These are phyloP conservation scores for Hypomyces rosellus DNA, from an alignment of 2,329 filamentous ascomycete species.

Conservation along the genomic window DNA sequence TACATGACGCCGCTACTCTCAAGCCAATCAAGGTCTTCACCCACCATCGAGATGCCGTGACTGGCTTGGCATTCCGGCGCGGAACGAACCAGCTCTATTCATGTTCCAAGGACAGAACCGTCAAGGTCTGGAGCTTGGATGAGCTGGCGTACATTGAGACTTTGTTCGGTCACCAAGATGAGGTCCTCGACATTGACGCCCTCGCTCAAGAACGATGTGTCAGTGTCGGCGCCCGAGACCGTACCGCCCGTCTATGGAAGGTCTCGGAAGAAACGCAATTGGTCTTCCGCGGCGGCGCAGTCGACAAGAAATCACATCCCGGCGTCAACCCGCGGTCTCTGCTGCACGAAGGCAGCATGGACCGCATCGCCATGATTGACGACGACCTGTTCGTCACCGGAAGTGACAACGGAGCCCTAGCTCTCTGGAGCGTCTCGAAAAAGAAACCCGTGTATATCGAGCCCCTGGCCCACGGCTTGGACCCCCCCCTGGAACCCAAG, in stretches of 20 bases:
- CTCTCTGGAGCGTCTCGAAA: slow-evolving; percentile 83
- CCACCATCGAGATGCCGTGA: slow-evolving; percentile 87
- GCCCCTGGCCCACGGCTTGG: slow-evolving; percentile 76
- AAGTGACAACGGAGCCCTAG: slow-evolving; percentile 81
- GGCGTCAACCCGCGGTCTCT: slow-evolving; percentile 44
- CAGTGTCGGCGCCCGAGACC: slow-evolving; percentile 83
- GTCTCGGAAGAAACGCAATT: slow-evolving; percentile 92
- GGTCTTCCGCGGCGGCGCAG: slow-evolving; percentile 81
- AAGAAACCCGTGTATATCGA: slow-evolving; percentile 88
- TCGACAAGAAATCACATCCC: slow-evolving; percentile 43
- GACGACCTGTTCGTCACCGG: slow-evolving; percentile 88
- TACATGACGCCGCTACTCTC: slow-evolving; percentile 79
- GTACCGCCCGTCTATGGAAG: slow-evolving; percentile 91
- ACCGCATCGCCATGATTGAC: slow-evolving; percentile 84
- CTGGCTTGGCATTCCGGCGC: slow-evolving; percentile 75
- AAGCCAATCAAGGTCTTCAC: slow-evolving; percentile 75
- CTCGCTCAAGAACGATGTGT: slow-evolving; percentile 83
- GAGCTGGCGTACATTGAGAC: slow-evolving; percentile 94
- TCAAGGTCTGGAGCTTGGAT: slow-evolving; percentile 92
- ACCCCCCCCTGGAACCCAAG: slow-evolving; percentile 60
- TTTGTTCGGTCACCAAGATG: slow-evolving; percentile 90
- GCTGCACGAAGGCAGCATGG: slow-evolving; percentile 78
- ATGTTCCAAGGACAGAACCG: slow-evolving; percentile 80
- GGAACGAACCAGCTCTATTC: slow-evolving; percentile 91
- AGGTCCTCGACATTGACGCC: slow-evolving; percentile 76